Percentiles rank a stretch among this genome's conserved stretches.
Evolutionary conservation across 805 yeast species (phyloP).

Genomic region (Kregervanrija pseudodelftensis): DNA sequence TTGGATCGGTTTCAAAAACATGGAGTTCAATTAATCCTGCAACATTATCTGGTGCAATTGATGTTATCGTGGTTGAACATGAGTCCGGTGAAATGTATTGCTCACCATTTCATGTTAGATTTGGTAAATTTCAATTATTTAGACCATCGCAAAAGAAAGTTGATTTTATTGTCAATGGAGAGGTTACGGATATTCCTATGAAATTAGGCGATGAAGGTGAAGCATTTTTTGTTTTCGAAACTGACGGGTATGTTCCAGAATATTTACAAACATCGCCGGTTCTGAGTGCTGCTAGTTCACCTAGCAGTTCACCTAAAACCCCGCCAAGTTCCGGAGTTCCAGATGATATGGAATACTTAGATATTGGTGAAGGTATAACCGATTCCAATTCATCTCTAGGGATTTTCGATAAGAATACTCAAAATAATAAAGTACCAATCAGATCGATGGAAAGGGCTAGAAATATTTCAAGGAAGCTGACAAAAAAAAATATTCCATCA

Average conservation of each 20-base stretch:
- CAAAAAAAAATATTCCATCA: slow-evolving; percentile 75
- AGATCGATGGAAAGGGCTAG: slow-evolving; percentile 44
- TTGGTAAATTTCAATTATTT: slow-evolving; percentile 87
- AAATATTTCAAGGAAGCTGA: slow-evolving; percentile 57
- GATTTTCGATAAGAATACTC: neutral
- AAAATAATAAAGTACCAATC: neutral
- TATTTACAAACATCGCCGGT: slow-evolving; percentile 85
- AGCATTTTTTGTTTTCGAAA: slow-evolving; percentile 93
- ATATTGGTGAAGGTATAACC: slow-evolving; percentile 31
- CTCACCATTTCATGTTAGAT: slow-evolving; percentile 94
- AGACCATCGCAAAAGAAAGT: slow-evolving; percentile 95
- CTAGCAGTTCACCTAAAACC: slow-evolving; percentile 30
- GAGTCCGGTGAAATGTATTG: slow-evolving; percentile 67
- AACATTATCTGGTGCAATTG: slow-evolving; percentile 94
- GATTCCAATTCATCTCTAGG: slow-evolving; percentile 1
- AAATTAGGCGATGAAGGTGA: slow-evolving; percentile 97
- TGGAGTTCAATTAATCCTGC: slow-evolving; percentile 98
- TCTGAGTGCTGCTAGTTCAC: slow-evolving; percentile 58
- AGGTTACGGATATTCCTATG: slow-evolving; percentile 81
- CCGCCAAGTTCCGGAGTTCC: slow-evolving; percentile 19
- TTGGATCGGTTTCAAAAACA: slow-evolving; percentile 90
- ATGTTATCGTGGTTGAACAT: slow-evolving; percentile 89
- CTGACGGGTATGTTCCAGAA: slow-evolving; percentile 64
- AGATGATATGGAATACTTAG: slow-evolving; percentile 46
- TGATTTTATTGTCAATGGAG: slow-evolving; percentile 79